phyloP scores from a whole-genome alignment of 345 rosid species.

The Syzygium oleosum region DNA sequence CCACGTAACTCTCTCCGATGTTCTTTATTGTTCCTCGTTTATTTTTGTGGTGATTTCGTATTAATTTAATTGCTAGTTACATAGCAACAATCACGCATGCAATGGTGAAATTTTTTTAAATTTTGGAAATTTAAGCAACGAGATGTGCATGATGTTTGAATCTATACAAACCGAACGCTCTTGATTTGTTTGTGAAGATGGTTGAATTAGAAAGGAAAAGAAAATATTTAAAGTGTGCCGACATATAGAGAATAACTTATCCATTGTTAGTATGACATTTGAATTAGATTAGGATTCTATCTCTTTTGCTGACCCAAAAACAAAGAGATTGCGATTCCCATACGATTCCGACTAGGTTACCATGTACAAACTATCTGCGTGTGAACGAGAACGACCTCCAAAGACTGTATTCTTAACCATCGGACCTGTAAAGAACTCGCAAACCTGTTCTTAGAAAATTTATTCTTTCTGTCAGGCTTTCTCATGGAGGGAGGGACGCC shows the following conservation, averaged over 20 bases:
- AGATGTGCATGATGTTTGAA: background rate
- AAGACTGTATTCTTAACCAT: background rate
- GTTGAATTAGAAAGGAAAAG: background rate
- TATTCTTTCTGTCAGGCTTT: background rate
- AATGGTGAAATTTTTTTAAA: background rate
- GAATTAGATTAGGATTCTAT: background rate
- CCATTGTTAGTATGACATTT: background rate
- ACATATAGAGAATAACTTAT: background rate
- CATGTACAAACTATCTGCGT: background rate
- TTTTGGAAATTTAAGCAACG: background rate
- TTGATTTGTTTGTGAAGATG: background rate
- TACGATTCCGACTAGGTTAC: background rate
- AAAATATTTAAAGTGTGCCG: background rate
- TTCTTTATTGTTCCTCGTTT: too few relatives aligned
- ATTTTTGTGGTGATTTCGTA: too few relatives aligned
- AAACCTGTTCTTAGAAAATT: background rate
- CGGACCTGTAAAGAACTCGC: background rate
- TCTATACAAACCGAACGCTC: background rate
- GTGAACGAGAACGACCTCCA: background rate
- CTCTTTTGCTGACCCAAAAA: background rate
- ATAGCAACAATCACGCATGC: background rate
- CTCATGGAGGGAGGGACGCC: slow-evolving; percentile 18
- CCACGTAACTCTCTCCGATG: too few relatives aligned
- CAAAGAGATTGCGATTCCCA: background rate
- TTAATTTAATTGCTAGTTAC: too few relatives aligned